These are phyloP conservation scores for Shiraia sp. DNA, from an alignment of 2,329 filamentous ascomycete species.

Conservation along the genomic window DNA sequence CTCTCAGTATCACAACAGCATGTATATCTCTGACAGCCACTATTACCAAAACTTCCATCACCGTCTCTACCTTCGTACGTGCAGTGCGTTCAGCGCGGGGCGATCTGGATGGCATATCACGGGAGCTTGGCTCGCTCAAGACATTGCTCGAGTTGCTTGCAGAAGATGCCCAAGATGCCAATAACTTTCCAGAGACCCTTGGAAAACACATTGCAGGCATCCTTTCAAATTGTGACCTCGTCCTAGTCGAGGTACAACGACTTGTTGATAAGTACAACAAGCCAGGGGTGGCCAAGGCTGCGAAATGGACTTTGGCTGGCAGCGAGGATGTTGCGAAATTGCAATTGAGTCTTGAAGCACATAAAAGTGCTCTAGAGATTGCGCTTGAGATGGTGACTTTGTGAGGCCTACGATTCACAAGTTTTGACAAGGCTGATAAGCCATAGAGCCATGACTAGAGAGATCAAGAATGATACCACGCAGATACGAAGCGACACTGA, in stretches of 20 bases:
- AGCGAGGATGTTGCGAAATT: constrained; percentile 3
- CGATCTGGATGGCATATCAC: constrained; percentile 11
- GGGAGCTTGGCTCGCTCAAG: constrained; percentile 9
- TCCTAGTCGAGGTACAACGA: constrained; percentile 2
- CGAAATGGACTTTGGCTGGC: background rate
- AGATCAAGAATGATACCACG: constrained; percentile 13
- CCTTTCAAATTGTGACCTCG: constrained; percentile 2
- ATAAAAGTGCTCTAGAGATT: constrained; percentile 1
- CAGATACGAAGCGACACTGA: constrained; percentile 6
- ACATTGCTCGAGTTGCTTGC: constrained; percentile 11
- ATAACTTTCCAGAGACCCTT: constrained; percentile 2
- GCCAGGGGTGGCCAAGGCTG: background rate
- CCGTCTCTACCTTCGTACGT: constrained; percentile 5
- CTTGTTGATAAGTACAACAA: constrained; percentile 1
- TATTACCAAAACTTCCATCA: constrained; percentile 1
- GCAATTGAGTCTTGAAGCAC: constrained; percentile 1
- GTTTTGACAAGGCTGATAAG: too few relatives aligned
- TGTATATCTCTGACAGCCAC: constrained; percentile 1
- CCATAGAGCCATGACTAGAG: constrained; percentile 1
- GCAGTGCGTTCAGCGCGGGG: constrained; percentile 2
- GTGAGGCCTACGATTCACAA: background rate
- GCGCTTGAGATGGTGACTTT: constrained; percentile 3
- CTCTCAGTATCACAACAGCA: constrained; percentile 1
- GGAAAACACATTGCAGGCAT: constrained; percentile 3
- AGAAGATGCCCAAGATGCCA: constrained; percentile 6